Conservation (phyloP, 345 rosid species). For the Sonneratia caseolaris region DNA sequence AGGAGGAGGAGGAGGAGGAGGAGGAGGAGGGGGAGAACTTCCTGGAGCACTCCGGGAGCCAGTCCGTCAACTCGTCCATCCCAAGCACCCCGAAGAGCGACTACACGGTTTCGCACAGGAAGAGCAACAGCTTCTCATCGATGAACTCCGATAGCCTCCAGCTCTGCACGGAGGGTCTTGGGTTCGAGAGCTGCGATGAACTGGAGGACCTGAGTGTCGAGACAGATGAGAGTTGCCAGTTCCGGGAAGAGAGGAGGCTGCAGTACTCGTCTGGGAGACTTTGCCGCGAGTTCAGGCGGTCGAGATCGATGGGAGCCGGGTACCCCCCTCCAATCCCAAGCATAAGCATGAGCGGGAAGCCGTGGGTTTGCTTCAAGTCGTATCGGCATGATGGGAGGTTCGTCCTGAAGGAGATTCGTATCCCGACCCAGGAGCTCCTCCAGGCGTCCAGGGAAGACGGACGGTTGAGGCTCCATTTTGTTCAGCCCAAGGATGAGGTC, state of each 20-base stretch:
- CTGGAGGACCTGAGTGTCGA: constrained; percentile 33
- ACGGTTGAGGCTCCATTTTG: constrained; percentile 56
- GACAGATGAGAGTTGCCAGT: constrained; percentile 24
- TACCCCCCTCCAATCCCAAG: constrained; percentile 80
- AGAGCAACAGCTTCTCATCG: constrained; percentile 25
- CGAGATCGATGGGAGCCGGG: constrained; percentile 14
- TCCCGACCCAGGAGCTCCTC: constrained; percentile 64
- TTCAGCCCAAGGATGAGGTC: constrained; percentile 46
- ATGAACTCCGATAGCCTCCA: constrained; percentile 51
- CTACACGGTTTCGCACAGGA: constrained; percentile 14
- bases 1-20: constrained; percentile 5
- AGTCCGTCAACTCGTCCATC: not conserved
- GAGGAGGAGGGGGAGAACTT: constrained; percentile 1
- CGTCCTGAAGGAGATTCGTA: constrained; percentile 63
- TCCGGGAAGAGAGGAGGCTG: constrained; percentile 16
- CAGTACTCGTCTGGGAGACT: not conserved
- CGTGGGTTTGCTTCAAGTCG: constrained; percentile 63
- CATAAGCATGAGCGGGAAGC: constrained; percentile 56
- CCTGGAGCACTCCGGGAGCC: not conserved
- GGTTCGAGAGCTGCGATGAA: constrained; percentile 70
- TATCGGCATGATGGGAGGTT: constrained; percentile 72
- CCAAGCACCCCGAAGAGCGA: constrained; percentile 2
- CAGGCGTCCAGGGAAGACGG: constrained; percentile 76
- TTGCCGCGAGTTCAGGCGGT: constrained; percentile 23
- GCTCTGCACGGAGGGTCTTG: constrained; percentile 83